Percentiles rank a stretch among this genome's conserved stretches.
Evolutionary conservation across 371 early-diverging fungal genomes (phyloP).

Genomic region (Mucor circinelloides): DNA sequence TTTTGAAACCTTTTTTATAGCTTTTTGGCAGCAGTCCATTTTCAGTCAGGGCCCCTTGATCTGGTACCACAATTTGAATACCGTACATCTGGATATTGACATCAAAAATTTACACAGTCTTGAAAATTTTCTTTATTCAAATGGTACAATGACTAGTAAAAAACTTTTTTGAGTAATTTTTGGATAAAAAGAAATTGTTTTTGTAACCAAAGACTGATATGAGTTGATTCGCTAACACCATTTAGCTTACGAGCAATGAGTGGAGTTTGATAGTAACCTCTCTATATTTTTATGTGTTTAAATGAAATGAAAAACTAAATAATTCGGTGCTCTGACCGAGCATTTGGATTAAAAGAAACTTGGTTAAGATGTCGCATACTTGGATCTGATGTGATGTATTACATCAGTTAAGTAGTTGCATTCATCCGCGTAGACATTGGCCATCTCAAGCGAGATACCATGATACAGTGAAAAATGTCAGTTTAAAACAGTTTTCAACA

Average conservation of each 20-base stretch:
- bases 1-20: constrained; percentile 17
- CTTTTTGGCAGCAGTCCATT: constrained; percentile 5
- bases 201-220: constrained; percentile 22
- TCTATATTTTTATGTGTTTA: constrained; percentile 10
- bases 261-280: constrained; percentile 36
- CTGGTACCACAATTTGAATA: neutral
- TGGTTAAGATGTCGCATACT: too few relatives aligned
- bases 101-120: neutral
- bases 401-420: too few relatives aligned
- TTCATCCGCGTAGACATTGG: too few relatives aligned
- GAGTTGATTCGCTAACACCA: constrained; percentile 33
- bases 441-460: too few relatives aligned
- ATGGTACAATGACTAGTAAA: constrained; percentile 6
- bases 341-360: too few relatives aligned
- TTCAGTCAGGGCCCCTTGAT: neutral
- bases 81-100: neutral
- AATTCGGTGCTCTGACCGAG: too few relatives aligned
- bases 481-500: too few relatives aligned
- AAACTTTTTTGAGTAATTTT: constrained; percentile 15
- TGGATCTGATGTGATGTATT: too few relatives aligned
- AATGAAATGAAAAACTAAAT: neutral
- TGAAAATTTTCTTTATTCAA: neutral
- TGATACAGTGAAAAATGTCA: too few relatives aligned
- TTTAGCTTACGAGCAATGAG: constrained; percentile 19
- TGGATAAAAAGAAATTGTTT: constrained; percentile 8